Evolutionary conservation across 2,329 filamentous ascomycete genomes (phyloP).

Genomic region (Arthrobotrys iridis): DNA sequence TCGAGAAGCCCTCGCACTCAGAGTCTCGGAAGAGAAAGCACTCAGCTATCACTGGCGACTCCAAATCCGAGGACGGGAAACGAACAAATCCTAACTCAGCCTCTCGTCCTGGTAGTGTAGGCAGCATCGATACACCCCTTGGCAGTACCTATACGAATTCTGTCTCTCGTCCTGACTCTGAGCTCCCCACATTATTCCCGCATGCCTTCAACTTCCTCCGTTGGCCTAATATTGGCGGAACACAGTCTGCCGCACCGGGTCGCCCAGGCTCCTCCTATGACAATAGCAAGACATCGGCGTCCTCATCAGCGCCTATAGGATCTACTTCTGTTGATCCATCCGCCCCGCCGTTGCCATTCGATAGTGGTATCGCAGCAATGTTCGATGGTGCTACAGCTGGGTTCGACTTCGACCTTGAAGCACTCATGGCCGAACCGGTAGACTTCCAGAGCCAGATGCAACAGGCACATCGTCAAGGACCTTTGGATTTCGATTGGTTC

Average conservation of each 20-base stretch:
- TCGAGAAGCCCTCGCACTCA: conserved; percentile 46
- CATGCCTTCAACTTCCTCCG: conserved; percentile 52
- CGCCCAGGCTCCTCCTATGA: conserved; percentile 45
- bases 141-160: not conserved
- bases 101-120: conserved; percentile 30
- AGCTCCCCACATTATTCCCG: conserved; percentile 41
- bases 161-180: conserved; percentile 5
- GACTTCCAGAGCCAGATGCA: conserved; percentile 58
- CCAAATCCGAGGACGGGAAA: conserved; percentile 47
- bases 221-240: conserved; percentile 44
- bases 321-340: conserved; percentile 14
- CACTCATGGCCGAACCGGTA: conserved; percentile 56
- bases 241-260: conserved; percentile 1
- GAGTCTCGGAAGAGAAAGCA: conserved; percentile 54
- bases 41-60: conserved; percentile 31
- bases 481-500: conserved; percentile 58
- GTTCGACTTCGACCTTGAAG: conserved; percentile 56
- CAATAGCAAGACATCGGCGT: conserved; percentile 14
- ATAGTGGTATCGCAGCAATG: conserved; percentile 31
- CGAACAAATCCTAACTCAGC: conserved; percentile 30
- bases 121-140: conserved; percentile 2
- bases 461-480: conserved; percentile 56
- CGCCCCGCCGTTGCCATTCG: conserved; percentile 10
- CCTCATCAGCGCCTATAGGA: conserved; percentile 8
- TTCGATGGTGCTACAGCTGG: conserved; percentile 40